Evolutionary conservation across 202 grass and related monocot species (phyloP).

Genomic region (Alloteropsis angusta): DNA sequence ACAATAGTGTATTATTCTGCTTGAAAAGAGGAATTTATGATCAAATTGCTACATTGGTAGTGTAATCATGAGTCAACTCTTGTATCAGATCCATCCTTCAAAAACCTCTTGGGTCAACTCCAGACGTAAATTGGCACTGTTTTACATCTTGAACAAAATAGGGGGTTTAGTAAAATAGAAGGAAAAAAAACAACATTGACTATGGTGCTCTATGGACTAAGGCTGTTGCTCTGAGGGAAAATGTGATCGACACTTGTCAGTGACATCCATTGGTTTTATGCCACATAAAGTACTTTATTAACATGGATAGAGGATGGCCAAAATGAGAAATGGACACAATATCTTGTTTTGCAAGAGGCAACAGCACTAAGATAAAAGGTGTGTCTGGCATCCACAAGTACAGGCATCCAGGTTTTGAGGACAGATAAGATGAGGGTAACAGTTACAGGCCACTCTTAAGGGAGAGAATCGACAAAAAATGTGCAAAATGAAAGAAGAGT

Average conservation of each 20-base stretch:
- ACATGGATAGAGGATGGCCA: background rate
- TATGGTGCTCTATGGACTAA: background rate
- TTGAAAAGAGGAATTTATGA: background rate
- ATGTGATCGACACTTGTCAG: background rate
- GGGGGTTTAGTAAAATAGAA: background rate
- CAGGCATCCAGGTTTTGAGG: background rate
- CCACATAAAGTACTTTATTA: background rate
- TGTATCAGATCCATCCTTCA: background rate
- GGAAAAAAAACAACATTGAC: background rate
- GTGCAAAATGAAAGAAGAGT: background rate
- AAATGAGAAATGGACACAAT: constrained; percentile 1
- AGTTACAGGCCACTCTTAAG: background rate
- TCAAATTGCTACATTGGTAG: background rate
- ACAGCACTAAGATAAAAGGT: background rate
- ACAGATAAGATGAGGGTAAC: constrained; percentile 7
- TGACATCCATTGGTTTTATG: background rate
- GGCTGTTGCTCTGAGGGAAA: background rate
- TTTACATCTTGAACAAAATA: background rate
- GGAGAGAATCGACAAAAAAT: background rate
- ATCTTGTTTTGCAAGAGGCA: background rate
- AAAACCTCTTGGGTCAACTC: background rate
- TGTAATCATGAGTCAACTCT: background rate
- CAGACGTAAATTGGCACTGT: background rate
- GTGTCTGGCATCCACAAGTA: background rate
- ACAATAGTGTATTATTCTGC: too few species aligned